Base-by-base conservation (phyloP, 2,329 filamentous ascomycete species). In the Orbilia brochopaga region DNA sequence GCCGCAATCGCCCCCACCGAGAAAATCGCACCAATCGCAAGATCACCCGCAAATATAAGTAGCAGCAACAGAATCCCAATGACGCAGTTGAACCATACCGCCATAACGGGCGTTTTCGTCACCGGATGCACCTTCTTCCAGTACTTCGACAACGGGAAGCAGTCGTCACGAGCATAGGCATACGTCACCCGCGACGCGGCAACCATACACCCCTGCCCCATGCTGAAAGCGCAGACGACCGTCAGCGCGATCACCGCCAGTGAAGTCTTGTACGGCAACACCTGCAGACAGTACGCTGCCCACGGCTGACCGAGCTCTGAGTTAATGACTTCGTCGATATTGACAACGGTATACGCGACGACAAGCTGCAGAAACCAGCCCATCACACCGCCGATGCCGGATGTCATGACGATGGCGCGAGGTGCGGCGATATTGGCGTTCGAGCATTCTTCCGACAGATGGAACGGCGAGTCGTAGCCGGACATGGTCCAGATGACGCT, bases 291-390 rank as follows among this genome's bases (percentile, higher is more conserved):
- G 74, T 89, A 89, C 1, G 87, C 87, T 1, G 87, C 88, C 81
- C 87, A 90, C 0, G 88, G 88, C 78, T 90, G 88, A 4, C 87
- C 87, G 2, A 89, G 81, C 10, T 87, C 83, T 1, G 85, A 87
- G 15, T 83, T 79, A 13, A 90, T 80, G 0, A 86, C 85, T 1
- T 78, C 82, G 0, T 81, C 79, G 70, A 90, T 87, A 76, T 88
- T 85, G 52, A 86, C 81, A 30, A 90, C 86, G 0, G 88, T 90
- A 78, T 90, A 90, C 11, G 88, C 88, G 53, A 90, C 87, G 0
- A 90, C 86, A 8, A 90, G 81, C 77, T 90, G 88, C n/a, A 91
- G 79, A 75, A 89, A 86, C 86, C 88, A 91, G 51, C 89, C 89
- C 73, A 89, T 82, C 1, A 88, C 73, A 1, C 88, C 88, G 4